Conservation (phyloP, 805 yeast genomes). For the Wickerhamomyces canadensis region DNA sequence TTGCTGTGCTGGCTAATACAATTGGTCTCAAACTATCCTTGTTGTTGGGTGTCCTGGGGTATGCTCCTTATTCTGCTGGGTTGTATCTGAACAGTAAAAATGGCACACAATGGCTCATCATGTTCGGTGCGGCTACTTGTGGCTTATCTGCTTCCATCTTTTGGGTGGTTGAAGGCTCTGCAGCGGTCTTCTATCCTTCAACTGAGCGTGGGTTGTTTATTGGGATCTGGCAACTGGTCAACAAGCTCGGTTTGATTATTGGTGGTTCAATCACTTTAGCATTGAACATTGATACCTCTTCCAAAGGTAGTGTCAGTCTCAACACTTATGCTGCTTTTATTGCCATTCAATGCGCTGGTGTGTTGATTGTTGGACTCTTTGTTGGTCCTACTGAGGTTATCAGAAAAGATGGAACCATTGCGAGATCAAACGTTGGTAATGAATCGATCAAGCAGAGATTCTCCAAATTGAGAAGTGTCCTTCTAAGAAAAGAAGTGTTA, state of each 20-base stretch:
- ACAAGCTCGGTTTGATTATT: constrained; percentile 23
- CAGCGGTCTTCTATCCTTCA: constrained; percentile 22
- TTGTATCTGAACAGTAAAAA: constrained; percentile 22
- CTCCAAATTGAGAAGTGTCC: constrained; percentile 5
- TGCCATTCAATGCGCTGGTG: constrained; percentile 22
- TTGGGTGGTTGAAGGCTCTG: constrained; percentile 25
- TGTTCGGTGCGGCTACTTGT: constrained; percentile 21
- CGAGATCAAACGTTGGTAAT: constrained; percentile 8
- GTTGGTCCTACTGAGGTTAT: constrained; percentile 23
- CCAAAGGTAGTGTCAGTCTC: constrained; percentile 18
- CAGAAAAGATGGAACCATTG: constrained; percentile 24
- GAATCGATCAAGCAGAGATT: constrained; percentile 9
- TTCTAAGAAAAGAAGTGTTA: constrained; percentile 15
- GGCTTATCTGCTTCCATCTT: constrained; percentile 24
- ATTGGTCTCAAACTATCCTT: constrained; percentile 16
- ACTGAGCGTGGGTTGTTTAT: constrained; percentile 22
- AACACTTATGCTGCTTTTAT: constrained; percentile 22
- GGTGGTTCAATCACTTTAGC: constrained; percentile 21
- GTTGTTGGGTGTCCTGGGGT: constrained; percentile 21
- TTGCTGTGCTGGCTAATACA: constrained; percentile 18
- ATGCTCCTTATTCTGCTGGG: constrained; percentile 22
- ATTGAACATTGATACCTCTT: constrained; percentile 11
- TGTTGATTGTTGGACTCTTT: constrained; percentile 16
- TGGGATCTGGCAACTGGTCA: constrained; percentile 22
- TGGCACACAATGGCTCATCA: constrained; percentile 22